A percentile compares a stretch with the other conserved stretches of the same genome.
These are phyloP conservation scores for Geranium brycei DNA, from an alignment of 345 rosid genomes.

Conservation along the genomic window DNA sequence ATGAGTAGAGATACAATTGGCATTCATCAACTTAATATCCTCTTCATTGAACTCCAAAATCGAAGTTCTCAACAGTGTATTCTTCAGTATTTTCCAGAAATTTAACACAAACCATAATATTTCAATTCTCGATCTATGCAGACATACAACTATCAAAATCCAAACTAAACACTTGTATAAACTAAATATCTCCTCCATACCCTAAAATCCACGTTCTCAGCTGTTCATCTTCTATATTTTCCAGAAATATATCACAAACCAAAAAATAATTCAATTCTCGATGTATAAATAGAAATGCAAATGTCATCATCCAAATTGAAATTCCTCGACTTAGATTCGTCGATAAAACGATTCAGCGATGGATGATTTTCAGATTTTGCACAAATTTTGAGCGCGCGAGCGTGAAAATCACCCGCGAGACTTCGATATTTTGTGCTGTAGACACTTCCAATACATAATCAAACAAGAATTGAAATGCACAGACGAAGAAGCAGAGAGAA, in stretches of 20 bases:
- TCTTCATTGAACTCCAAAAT: no score
- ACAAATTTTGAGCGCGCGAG: constrained; percentile 73
- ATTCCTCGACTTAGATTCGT: constrained; percentile 16
- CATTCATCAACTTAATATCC: constrained; percentile 1
- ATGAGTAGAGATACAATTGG: neutral
- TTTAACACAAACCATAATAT: neutral
- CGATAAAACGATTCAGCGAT: constrained; percentile 8
- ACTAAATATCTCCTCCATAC: no score
- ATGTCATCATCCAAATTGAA: constrained; percentile 17
- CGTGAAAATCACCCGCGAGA: constrained; percentile 41
- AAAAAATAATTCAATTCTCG: no score
- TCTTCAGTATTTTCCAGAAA: no score
- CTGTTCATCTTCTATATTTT: no score
- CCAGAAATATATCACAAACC: neutral
- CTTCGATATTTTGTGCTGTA: constrained; percentile 66
- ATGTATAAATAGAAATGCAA: neutral
- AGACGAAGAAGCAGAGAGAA: no score
- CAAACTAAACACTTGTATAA: no score
- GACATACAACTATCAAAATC: no score
- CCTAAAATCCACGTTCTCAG: no score
- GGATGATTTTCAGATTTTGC: constrained; percentile 39
- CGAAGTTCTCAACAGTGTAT: no score
- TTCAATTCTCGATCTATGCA: no score
- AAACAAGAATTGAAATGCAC: neutral
- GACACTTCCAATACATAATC: neutral